Percentiles rank a stretch among this genome's conserved stretches.
Conservation (phyloP, 805 yeast species). For the Yarrowia sp. region DNA sequence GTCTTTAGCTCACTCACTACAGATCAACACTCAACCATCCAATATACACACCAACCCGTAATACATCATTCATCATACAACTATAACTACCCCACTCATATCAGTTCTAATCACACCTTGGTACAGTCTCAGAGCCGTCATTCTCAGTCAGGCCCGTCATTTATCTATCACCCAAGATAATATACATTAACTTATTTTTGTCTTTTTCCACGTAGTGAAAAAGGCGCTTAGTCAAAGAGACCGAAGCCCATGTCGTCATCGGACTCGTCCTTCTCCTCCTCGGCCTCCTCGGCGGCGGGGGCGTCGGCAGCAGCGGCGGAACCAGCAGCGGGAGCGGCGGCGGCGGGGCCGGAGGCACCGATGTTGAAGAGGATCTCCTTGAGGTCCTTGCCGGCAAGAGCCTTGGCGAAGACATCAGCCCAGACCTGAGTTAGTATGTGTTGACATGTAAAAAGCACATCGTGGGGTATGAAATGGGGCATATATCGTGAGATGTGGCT, state of each 20-base stretch:
- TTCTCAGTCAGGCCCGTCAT: too few species aligned
- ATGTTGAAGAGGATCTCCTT: slow-evolving; percentile 75
- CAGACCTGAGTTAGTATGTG: slow-evolving; percentile 57
- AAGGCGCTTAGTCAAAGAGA: slow-evolving; percentile 73
- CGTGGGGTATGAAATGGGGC: too few species aligned
- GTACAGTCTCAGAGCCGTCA: not conserved
- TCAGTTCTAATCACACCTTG: too few species aligned
- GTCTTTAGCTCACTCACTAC: too few species aligned
- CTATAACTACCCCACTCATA: too few species aligned
- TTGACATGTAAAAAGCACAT: not conserved
- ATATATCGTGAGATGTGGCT: too few species aligned
- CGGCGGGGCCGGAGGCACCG: slow-evolving; percentile 66
- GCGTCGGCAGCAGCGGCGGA: slow-evolving; percentile 70
- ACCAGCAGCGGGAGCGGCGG: slow-evolving; percentile 66
- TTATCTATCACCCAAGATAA: slow-evolving; percentile 23
- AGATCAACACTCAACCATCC: too few species aligned
- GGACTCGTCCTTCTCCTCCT: slow-evolving; percentile 62
- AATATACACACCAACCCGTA: too few species aligned
- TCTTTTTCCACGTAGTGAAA: slow-evolving; percentile 7
- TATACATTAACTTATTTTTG: slow-evolving; percentile 36
- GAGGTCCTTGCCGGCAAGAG: slow-evolving; percentile 82
- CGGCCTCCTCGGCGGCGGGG: slow-evolving; percentile 63
- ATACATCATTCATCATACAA: too few species aligned
- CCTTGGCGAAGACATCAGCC: slow-evolving; percentile 90
- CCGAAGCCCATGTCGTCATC: slow-evolving; percentile 95